These are phyloP conservation scores for Chrysanthemum seticuspe DNA, from an alignment of 129 eudicot species.

Conservation along the genomic window DNA sequence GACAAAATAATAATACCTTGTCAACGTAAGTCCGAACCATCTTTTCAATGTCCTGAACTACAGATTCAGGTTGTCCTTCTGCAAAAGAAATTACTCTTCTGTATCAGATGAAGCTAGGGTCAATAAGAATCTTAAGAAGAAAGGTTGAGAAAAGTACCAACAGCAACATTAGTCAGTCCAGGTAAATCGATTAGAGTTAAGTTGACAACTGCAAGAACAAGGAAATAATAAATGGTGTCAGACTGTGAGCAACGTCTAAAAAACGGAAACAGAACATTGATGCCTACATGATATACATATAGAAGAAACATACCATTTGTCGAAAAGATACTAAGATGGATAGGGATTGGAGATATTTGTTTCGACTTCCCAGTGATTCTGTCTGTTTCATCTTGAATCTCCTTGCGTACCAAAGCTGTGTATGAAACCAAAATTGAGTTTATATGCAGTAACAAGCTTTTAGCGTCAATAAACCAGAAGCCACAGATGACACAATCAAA, in stretches of 20 bases:
- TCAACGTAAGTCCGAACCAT: constrained; percentile 62
- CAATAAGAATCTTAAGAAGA: background rate
- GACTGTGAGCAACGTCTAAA: background rate
- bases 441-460: too few species aligned
- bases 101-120: constrained; percentile 15
- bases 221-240: background rate
- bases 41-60: constrained; percentile 58
- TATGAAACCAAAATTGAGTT: background rate
- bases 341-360: constrained; percentile 94
- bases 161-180: constrained; percentile 69
- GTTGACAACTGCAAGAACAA: constrained; percentile 52
- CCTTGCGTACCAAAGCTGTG: constrained; percentile 87
- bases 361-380: constrained; percentile 89
- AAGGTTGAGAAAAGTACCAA: constrained; percentile 44
- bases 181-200: constrained; percentile 67
- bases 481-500: background rate
- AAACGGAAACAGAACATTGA: background rate
- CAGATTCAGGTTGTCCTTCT: constrained; percentile 64
- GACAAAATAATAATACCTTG: constrained; percentile 38
- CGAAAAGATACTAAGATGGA: constrained; percentile 95
- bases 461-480: too few species aligned
- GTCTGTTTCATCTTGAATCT: constrained; percentile 96
- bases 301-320: constrained; percentile 62
- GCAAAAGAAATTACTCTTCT: constrained; percentile 16
- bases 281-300: constrained; percentile 1